Base-by-base conservation (phyloP, 2,329 filamentous ascomycete species). In the Colletotrichum kahawae region DNA sequence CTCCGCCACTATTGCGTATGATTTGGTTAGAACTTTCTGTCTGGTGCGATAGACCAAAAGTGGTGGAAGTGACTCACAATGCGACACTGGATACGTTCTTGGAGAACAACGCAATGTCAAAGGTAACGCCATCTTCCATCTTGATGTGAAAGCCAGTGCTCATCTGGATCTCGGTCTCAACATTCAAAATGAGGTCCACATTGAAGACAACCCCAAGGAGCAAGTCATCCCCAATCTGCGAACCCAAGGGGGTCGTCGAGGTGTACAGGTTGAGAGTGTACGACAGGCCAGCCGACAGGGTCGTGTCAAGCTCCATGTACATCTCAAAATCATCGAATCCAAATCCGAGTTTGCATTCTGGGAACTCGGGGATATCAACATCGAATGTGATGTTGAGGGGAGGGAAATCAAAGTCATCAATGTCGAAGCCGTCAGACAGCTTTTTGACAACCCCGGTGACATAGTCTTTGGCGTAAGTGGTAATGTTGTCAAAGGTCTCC, bases 111-210 rank as follows among this genome's bases (percentile, higher is more conserved):
- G 85, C 82, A 18, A 92, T 84, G 2, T 88, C 82, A 27, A 92
- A 81, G 0, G 80, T 80, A 1, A 90, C 78, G 0, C 86, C 86
- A 57, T 91, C 87, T 5, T 92, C 87, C 0, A 92, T 80, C 67
- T 86, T 85, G 68, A 92, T 83, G 76, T 92, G 90, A 38, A 92
- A 87, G 0, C 90, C 90, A 21, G 83, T 88, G 64, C 83, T 87
- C 14, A 92, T 87, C 33, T 88, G 85, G 27, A 92, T 83, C 56
- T 86, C 81, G 0, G 83, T 83, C 4, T 89, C 83, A 0, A 85
- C 85, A 16, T 81, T 86, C 31, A 92, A 78, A 29, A 92, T 88
- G 18, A 92, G 81, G 68, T 92, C 89, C 2, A 91, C 81, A 0
- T 83, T 82, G 56, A 90, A 87, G 2, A 90, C 79, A 2, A 88